A percentile compares a stretch with the other conserved stretches of the same genome.
Evolutionary conservation across 2,329 filamentous ascomycete species (phyloP).

Genomic region (Epichloe hybrida): DNA sequence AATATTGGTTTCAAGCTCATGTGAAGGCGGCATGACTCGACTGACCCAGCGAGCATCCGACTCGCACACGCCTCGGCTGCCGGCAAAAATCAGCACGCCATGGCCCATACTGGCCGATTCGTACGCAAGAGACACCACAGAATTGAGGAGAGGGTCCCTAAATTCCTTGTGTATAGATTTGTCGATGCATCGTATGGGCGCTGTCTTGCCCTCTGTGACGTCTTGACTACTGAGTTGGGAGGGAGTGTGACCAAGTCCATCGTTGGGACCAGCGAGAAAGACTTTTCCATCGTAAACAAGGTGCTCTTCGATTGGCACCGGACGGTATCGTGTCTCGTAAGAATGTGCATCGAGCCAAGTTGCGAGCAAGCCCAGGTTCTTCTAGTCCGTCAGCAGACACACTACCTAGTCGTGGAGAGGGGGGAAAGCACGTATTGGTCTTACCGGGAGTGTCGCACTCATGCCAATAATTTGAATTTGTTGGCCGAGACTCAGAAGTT

Average conservation of each 20-base stretch:
- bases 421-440: constrained; percentile 8
- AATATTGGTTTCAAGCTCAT: constrained; percentile 32
- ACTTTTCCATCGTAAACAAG: constrained; percentile 58
- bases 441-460: constrained; percentile 63
- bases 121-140: constrained; percentile 54
- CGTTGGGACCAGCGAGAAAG: constrained; percentile 45
- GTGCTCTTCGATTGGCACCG: constrained; percentile 63
- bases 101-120: constrained; percentile 57
- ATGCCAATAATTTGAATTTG: constrained; percentile 61
- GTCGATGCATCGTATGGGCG: constrained; percentile 35
- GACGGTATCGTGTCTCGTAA: constrained; percentile 59
- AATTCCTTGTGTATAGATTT: constrained; percentile 48
- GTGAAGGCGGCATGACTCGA: constrained; percentile 43
- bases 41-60: constrained; percentile 54
- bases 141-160: constrained; percentile 50
- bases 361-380: constrained; percentile 59
- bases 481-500: constrained; percentile 54
- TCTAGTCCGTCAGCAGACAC: neutral
- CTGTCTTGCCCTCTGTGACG: constrained; percentile 22
- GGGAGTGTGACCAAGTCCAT: constrained; percentile 42
- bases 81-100: constrained; percentile 61
- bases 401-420: neutral
- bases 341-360: constrained; percentile 58
- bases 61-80: constrained; percentile 55
- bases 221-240: constrained; percentile 31